Evolutionary conservation across 768 basidiomycete genomes (phyloP).

Genomic region (Tylopilus subfusipes): DNA sequence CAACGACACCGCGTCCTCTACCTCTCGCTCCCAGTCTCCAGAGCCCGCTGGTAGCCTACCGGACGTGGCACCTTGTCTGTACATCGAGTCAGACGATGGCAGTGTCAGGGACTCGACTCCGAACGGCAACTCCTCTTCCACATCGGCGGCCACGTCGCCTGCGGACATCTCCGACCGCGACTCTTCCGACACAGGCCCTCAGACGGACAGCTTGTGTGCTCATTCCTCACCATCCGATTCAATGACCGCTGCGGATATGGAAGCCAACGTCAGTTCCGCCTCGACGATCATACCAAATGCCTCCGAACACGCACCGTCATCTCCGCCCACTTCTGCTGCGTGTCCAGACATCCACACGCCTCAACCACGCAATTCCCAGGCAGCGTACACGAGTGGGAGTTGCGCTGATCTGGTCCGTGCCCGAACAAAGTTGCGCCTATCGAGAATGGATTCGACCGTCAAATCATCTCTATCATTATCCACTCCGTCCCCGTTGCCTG

Average conservation of each 20-base stretch:
- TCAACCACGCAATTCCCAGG: constrained; percentile 13
- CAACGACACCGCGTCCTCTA: constrained; percentile 15
- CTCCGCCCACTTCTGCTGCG: constrained; percentile 6
- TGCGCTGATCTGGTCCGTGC: constrained; percentile 17
- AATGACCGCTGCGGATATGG: constrained; percentile 1
- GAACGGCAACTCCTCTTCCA: neutral
- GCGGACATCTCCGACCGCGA: constrained; percentile 5
- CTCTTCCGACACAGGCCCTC: constrained; percentile 1
- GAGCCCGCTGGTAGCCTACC: neutral
- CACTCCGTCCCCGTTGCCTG: constrained; percentile 7
- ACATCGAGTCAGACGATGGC: constrained; percentile 5
- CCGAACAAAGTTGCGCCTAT: constrained; percentile 16
- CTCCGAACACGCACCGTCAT: constrained; percentile 11
- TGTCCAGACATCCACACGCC: constrained; percentile 2
- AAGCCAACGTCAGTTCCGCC: neutral
- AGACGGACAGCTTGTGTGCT: neutral
- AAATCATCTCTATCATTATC: constrained; percentile 1
- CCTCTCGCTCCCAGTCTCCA: constrained; percentile 24
- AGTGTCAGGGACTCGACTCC: neutral
- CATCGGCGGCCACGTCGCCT: neutral
- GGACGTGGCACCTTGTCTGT: neutral
- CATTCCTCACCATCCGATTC: neutral
- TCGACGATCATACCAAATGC: constrained; percentile 3
- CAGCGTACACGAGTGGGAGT: constrained; percentile 2
- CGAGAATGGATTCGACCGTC: constrained; percentile 11